Evolutionary conservation across 2,329 filamentous ascomycete species (phyloP).

Genomic region (Lachnellula willkommii): DNA sequence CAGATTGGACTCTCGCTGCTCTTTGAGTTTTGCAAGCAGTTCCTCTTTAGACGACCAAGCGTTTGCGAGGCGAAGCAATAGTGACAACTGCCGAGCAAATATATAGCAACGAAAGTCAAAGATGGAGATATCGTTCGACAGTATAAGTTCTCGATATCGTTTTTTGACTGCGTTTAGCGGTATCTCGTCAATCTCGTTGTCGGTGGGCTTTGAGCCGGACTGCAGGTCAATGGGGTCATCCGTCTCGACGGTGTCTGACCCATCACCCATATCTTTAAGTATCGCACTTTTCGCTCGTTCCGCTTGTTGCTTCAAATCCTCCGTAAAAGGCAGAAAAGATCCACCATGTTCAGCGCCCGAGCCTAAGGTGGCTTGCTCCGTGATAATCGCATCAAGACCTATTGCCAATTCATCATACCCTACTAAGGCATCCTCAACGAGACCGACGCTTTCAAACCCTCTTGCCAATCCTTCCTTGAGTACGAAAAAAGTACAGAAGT

Average conservation of each 20-base stretch:
- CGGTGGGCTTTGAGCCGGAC: conserved; percentile 34
- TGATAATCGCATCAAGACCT: conserved; percentile 75
- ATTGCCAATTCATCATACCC: conserved; percentile 92
- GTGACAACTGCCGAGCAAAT: conserved; percentile 78
- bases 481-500: conserved; percentile 98
- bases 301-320: conserved; percentile 61
- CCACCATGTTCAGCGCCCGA: conserved; percentile 63
- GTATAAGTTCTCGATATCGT: conserved; percentile 83
- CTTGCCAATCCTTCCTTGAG: conserved; percentile 90
- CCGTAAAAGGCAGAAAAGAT: conserved; percentile 65
- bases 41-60: conserved; percentile 58
- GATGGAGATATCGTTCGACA: conserved; percentile 90
- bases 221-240: conserved; percentile 47
- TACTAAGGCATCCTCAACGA: conserved; percentile 90
- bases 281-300: conserved; percentile 45
- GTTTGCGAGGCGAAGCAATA: conserved; percentile 80
- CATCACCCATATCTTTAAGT: conserved; percentile 34
- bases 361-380: conserved; percentile 61
- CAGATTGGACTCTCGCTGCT: conserved; percentile 55
- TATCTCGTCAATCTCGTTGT: conserved; percentile 47
- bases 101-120: conserved; percentile 96
- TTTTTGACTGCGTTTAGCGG: conserved; percentile 63
- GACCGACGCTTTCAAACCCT: conserved; percentile 91
- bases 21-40: conserved; percentile 55
- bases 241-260: conserved; percentile 31